phyloP scores from a whole-genome alignment of 75 land plant genomes.

The Isoetes taiwanensis region DNA sequence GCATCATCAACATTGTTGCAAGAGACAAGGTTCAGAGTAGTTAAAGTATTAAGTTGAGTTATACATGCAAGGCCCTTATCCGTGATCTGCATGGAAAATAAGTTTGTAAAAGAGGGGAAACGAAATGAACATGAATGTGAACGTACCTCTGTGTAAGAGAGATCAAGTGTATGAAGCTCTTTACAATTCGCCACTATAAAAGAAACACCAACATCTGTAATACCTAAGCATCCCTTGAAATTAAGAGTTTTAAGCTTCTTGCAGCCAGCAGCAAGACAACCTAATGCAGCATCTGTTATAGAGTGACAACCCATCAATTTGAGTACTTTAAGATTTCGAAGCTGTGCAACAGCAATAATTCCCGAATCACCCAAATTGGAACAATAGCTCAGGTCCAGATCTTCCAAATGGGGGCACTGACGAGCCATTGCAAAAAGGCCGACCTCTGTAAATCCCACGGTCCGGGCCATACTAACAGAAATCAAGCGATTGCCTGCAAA shows the following conservation, averaged over 20 bases:
- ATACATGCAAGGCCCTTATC: constrained; percentile 1
- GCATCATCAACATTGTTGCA: neutral
- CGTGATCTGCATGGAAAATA: neutral
- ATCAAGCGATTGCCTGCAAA: neutral
- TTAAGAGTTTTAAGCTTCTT: constrained; percentile 18
- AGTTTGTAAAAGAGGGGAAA: neutral
- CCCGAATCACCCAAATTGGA: neutral
- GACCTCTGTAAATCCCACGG: neutral
- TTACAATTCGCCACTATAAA: constrained; percentile 54
- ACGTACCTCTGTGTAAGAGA: constrained; percentile 34
- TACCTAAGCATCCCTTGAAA: constrained; percentile 60
- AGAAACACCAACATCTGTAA: constrained; percentile 59
- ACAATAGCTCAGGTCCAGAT: constrained; percentile 6
- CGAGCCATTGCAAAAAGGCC: neutral
- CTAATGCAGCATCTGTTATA: neutral
- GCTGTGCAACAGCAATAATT: neutral
- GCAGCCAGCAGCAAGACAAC: constrained; percentile 2
- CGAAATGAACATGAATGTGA: neutral
- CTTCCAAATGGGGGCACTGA: neutral
- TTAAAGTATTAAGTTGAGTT: neutral
- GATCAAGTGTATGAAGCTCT: constrained; percentile 48
- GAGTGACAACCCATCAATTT: neutral
- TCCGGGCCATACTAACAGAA: neutral
- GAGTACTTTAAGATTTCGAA: neutral
- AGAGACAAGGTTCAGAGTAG: neutral